Base-by-base conservation (phyloP, 106 monocot species). In the Posidonia australis region DNA sequence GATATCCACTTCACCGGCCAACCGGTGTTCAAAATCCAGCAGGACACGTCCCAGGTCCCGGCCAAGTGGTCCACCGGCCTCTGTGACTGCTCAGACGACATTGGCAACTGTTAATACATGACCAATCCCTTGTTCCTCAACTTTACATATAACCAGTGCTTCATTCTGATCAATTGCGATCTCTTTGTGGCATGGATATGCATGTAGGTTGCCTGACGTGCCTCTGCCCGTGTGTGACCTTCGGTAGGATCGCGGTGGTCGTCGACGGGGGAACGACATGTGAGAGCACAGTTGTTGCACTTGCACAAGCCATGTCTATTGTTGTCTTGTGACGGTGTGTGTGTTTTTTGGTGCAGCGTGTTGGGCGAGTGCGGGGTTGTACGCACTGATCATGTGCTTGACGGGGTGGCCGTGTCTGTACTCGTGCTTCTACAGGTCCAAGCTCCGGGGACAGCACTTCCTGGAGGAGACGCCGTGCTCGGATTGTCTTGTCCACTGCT, bases 221-320 rank as follows among this genome's bases (percentile, higher is more conserved):
- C 44, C 68, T 77, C 29, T 84, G 77, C 66, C 77, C 84, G 6
- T 84, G 84, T 68, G 63, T 84, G 31, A 77, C 84, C 44, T 84
- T 84, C 65, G 80, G 84, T 53, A 77, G 74, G 45, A 69, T 84
- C 13, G 84, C 80, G 5, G 80, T 72, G 56, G 71, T 80, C 45
- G 67, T 80, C 17, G 84, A 84, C 53, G 36, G 44, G 25, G 80
- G 84, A 43, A 43, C 77, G 0, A 74, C 74, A 3, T 66, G 84
- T 84, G 31, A 80, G 74, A 63, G 4, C 9, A 5, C 6, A 23
- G n/a, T n/a, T n/a, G n/a, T n/a, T n/a, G n/a, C n/a, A n/a, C n/a
- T n/a, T n/a, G n/a, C n/a, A n/a, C n/a, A n/a, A n/a, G 1, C 28
- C 14, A 26, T 17, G 14, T 58, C 16, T 56, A 24, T 16, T 30